phyloP scores from a whole-genome alignment of 2,329 filamentous ascomycete species.

The Lecanicillium sp. region DNA sequence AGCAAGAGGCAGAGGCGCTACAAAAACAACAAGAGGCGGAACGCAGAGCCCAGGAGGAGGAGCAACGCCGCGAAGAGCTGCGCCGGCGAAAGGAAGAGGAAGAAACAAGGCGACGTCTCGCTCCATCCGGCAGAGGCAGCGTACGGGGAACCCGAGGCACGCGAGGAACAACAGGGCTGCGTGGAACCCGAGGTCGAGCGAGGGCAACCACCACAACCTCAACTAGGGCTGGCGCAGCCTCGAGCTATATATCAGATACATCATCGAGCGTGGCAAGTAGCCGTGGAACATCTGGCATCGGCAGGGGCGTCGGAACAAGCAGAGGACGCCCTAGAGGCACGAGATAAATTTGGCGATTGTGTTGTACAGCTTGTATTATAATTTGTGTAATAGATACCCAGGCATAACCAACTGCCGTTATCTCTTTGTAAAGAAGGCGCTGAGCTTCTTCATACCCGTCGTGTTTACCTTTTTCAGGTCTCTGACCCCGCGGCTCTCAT shows the following conservation, averaged over 20 bases:
- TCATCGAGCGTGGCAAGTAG: constrained; percentile 18
- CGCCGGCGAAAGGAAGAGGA: constrained; percentile 57
- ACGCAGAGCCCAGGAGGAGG: constrained; percentile 68
- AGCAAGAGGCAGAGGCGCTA: constrained; percentile 73
- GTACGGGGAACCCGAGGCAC: constrained; percentile 17
- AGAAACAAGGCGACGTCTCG: constrained; percentile 31
- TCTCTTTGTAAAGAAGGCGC: constrained; percentile 80
- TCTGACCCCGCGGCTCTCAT: constrained; percentile 66
- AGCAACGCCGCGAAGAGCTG: constrained; percentile 66
- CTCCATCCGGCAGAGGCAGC: constrained; percentile 8
- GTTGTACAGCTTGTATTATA: constrained; percentile 7
- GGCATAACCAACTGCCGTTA: constrained; percentile 9
- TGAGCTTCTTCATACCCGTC: constrained; percentile 94
- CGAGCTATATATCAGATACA: constrained; percentile 20
- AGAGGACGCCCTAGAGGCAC: constrained; percentile 26
- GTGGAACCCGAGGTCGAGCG: constrained; percentile 23
- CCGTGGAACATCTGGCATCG: constrained; percentile 27
- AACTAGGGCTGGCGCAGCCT: constrained; percentile 10
- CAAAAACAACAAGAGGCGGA: constrained; percentile 70
- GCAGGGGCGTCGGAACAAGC: constrained; percentile 23
- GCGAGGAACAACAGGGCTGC: constrained; percentile 16
- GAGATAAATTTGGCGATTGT: constrained; percentile 13
- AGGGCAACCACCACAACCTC: constrained; percentile 16
- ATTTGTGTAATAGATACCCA: constrained; percentile 10
- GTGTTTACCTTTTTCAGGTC: constrained; percentile 86